A percentile compares a stretch with the other conserved stretches of the same genome.
These are phyloP conservation scores for Trichomonas gallinae DNA, from an alignment of 208 protist genomes.

Conservation along the genomic window DNA sequence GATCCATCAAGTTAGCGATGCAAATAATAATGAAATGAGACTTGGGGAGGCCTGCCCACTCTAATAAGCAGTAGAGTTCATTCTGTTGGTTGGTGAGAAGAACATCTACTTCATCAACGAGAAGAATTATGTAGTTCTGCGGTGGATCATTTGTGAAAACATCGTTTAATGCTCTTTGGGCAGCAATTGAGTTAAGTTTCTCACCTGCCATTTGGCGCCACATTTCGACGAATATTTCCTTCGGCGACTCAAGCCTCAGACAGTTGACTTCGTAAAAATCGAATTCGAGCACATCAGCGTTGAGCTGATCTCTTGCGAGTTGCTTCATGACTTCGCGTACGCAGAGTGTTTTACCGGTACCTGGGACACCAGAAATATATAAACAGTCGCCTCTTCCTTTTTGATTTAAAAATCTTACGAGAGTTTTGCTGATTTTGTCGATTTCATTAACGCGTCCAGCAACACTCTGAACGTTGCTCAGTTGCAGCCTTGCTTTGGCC, in stretches of 20 bases:
- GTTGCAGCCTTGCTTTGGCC: neutral
- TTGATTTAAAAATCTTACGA: neutral
- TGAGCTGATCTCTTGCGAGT: neutral
- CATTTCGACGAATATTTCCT: neutral
- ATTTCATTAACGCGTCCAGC: neutral
- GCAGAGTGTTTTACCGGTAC: neutral
- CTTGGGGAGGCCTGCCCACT: neutral
- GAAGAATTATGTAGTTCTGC: neutral
- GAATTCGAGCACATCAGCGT: neutral
- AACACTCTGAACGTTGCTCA: neutral
- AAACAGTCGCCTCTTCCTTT: neutral
- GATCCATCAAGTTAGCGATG: constrained; percentile 15
- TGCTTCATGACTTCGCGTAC: neutral
- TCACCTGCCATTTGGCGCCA: neutral
- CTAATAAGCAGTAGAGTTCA: neutral
- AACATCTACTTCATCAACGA: constrained; percentile 5
- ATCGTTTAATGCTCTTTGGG: neutral
- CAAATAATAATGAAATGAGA: neutral
- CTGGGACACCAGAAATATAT: neutral
- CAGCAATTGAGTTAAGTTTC: neutral
- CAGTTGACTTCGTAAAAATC: constrained; percentile 16
- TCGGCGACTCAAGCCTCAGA: neutral
- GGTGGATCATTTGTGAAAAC: neutral
- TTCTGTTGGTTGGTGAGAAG: neutral
- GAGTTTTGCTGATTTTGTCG: neutral